Conservation (phyloP, 768 basidiomycete species). For the Coprinopsis sp. region DNA sequence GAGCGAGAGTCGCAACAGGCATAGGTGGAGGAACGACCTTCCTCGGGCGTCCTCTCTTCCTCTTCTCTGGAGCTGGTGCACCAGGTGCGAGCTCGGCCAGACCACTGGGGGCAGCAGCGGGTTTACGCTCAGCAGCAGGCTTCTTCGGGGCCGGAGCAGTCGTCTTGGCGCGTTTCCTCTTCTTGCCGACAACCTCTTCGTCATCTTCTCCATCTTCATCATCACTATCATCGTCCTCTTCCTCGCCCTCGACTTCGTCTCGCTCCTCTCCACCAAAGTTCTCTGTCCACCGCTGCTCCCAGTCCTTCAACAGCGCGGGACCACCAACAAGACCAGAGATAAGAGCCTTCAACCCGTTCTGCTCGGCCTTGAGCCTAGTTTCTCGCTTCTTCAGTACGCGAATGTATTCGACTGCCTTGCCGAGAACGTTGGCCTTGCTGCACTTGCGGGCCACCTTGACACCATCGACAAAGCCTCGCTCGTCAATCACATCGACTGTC, state of each 20-base stretch:
- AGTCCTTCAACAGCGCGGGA: conserved; percentile 61
- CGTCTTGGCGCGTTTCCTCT: conserved; percentile 61
- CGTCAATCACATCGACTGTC: conserved; percentile 61
- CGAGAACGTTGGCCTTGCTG: conserved; percentile 86
- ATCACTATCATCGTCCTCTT: conserved; percentile 53
- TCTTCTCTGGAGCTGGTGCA: conserved; percentile 57
- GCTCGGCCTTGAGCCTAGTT: conserved; percentile 63
- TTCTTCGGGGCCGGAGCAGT: conserved; percentile 20
- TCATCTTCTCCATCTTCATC: conserved; percentile 51
- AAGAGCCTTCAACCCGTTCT: conserved; percentile 67
- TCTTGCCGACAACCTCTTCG: conserved; percentile 43
- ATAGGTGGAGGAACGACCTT: conserved; percentile 55
- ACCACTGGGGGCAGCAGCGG: conserved; percentile 25
- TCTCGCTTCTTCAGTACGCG: conserved; percentile 82
- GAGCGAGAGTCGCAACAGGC: conserved; percentile 11
- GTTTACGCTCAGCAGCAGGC: conserved; percentile 46
- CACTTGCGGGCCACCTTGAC: conserved; percentile 88
- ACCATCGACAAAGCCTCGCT: conserved; percentile 86
- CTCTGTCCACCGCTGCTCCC: conserved; percentile 72
- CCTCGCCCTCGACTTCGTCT: conserved; percentile 57
- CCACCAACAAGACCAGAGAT: conserved; percentile 72
- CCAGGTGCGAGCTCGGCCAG: conserved; percentile 9
- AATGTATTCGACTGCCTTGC: conserved; percentile 90
- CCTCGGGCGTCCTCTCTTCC: conserved; percentile 79
- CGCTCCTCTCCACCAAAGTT: conserved; percentile 73